A percentile compares a stretch with the other conserved stretches of the same genome.
Evolutionary conservation across 2,329 filamentous ascomycete species (phyloP).

Genomic region (Tolypocladium nubicola): DNA sequence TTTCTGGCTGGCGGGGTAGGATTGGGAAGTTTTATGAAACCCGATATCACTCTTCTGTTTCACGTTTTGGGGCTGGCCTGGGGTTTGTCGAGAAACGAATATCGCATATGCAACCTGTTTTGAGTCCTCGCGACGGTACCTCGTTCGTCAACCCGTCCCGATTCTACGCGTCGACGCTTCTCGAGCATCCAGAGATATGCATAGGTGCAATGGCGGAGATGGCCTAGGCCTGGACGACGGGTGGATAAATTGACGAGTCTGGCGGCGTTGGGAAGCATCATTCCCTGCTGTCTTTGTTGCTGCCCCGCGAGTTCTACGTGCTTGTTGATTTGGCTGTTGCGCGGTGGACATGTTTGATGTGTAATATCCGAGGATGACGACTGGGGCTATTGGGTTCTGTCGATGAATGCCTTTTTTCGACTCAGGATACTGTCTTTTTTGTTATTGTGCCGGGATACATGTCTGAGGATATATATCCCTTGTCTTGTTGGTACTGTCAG

Average conservation of each 20-base stretch:
- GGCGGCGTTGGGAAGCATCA: neutral
- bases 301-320: neutral
- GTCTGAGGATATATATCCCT: conserved; percentile 1
- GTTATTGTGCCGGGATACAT: neutral
- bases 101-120: neutral
- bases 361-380: neutral
- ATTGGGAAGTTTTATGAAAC: neutral
- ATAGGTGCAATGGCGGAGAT: neutral
- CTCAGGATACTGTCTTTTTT: neutral
- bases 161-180: no score
- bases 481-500: conserved; percentile 3
- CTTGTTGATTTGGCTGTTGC: neutral
- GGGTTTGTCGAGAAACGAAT: neutral
- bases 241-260: neutral
- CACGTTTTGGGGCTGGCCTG: conserved; percentile 1
- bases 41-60: conserved; percentile 10
- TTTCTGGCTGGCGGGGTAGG: neutral
- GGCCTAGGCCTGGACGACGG: neutral
- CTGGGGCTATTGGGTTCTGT: neutral
- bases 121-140: neutral
- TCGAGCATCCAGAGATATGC: neutral
- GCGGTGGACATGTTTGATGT: neutral
- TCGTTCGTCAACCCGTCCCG: neutral
- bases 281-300: neutral
- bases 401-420: neutral